Conservation (phyloP, 768 basidiomycete genomes). For the Flagelloscypha sp. region DNA sequence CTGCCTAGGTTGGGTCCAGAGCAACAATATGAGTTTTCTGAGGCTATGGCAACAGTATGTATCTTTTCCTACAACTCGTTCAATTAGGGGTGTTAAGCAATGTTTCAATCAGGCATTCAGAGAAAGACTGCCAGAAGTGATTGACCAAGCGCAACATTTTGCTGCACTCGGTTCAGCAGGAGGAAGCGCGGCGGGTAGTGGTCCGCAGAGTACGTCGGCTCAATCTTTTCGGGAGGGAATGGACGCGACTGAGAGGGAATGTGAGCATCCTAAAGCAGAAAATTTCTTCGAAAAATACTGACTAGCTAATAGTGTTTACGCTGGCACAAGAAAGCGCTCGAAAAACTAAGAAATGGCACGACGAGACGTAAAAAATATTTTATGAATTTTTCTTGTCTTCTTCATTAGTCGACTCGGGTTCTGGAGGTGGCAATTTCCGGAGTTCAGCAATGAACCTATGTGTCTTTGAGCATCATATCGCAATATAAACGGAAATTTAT, state of each 20-base stretch:
- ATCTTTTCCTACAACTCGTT: background rate
- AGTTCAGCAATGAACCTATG: constrained; percentile 64
- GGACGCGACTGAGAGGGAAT: constrained; percentile 85
- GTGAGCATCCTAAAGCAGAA: constrained; percentile 39
- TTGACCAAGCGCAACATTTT: constrained; percentile 87
- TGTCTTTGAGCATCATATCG: constrained; percentile 11
- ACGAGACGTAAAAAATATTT: constrained; percentile 32
- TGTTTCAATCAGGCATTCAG: constrained; percentile 55
- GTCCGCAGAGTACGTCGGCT: constrained; percentile 53
- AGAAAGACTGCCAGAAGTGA: constrained; percentile 64
- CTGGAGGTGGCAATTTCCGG: constrained; percentile 23
- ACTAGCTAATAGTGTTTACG: constrained; percentile 55
- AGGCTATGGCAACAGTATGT: constrained; percentile 57
- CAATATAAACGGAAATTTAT: constrained; percentile 2
- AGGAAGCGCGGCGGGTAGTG: constrained; percentile 38
- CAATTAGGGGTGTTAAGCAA: no score
- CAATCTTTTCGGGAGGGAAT: constrained; percentile 85
- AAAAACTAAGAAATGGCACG: constrained; percentile 78
- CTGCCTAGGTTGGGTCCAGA: constrained; percentile 66
- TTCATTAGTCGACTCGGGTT: constrained; percentile 11
- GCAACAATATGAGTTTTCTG: constrained; percentile 63
- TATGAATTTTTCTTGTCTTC: constrained; percentile 24
- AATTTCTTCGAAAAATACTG: constrained; percentile 5
- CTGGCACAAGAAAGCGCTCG: constrained; percentile 78
- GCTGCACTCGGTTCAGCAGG: constrained; percentile 59